A percentile compares a stretch with the other conserved stretches of the same genome.
Evolutionary conservation across 2,329 filamentous ascomycete species (phyloP).

Genomic region (Aspergillus floridensis): DNA sequence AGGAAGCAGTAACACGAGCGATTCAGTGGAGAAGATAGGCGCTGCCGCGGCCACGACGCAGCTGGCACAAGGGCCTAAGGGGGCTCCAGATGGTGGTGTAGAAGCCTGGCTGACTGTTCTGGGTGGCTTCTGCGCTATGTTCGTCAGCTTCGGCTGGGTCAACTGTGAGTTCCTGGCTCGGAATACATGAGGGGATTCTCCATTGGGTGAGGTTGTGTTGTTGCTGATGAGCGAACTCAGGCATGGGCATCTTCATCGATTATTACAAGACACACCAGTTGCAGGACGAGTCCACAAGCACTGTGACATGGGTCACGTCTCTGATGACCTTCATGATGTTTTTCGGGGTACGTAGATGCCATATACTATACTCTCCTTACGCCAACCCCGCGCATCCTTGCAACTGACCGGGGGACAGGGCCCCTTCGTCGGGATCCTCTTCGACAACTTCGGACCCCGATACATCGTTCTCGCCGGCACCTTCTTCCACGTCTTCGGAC

Average conservation of each 20-base stretch:
- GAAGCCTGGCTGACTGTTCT: slow-evolving; percentile 48
- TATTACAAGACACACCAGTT: slow-evolving; percentile 20
- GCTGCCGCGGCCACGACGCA: slow-evolving; percentile 5
- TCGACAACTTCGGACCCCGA: slow-evolving; percentile 61
- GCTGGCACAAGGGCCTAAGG: slow-evolving; percentile 10
- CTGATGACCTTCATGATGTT: slow-evolving; percentile 16
- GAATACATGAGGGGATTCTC: neutral
- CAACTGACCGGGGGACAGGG: slow-evolving; percentile 1
- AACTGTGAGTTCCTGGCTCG: slow-evolving; percentile 37
- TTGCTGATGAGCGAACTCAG: slow-evolving; percentile 8
- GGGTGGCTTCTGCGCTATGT: slow-evolving; percentile 48
- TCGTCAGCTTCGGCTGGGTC: slow-evolving; percentile 53
- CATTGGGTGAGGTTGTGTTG: neutral
- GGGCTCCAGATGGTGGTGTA: slow-evolving; percentile 31
- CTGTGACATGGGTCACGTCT: slow-evolving; percentile 17
- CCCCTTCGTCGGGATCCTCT: slow-evolving; percentile 13
- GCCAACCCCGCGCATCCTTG: neutral
- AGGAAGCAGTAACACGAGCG: slow-evolving; percentile 3
- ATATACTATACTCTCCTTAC: neutral
- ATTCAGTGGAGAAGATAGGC: slow-evolving; percentile 6
- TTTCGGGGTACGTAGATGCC: slow-evolving; percentile 10
- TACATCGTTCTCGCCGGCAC: slow-evolving; percentile 51
- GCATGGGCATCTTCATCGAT: slow-evolving; percentile 29
- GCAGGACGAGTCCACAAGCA: slow-evolving; percentile 7
- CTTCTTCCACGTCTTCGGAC: slow-evolving; percentile 54